These are phyloP conservation scores for Danielozyma ontarioensis DNA, from an alignment of 805 yeast species.

Conservation along the genomic window DNA sequence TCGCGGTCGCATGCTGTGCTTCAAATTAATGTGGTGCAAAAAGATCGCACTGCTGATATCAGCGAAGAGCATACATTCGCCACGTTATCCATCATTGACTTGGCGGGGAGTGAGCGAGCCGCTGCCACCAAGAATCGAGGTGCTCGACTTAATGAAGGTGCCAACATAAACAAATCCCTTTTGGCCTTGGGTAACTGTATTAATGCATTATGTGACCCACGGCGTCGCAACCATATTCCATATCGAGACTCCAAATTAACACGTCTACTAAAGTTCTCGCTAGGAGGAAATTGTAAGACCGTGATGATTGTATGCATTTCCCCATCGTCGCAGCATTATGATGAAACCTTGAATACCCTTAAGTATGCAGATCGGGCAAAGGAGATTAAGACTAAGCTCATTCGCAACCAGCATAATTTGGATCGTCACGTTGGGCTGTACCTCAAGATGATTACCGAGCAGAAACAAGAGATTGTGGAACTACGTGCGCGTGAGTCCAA, in stretches of 20 bases:
- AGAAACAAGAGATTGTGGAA: constrained; percentile 66
- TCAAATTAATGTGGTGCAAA: constrained; percentile 68
- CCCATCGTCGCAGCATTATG: constrained; percentile 83
- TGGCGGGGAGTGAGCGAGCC: constrained; percentile 95
- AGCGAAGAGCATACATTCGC: constrained; percentile 69
- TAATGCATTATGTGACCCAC: constrained; percentile 78
- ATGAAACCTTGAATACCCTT: constrained; percentile 86
- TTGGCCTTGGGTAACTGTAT: constrained; percentile 92
- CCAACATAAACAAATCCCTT: constrained; percentile 83
- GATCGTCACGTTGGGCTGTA: constrained; percentile 84
- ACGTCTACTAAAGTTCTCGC: constrained; percentile 75
- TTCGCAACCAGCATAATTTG: constrained; percentile 67
- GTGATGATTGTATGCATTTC: constrained; percentile 94
- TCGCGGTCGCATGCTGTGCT: constrained; percentile 93
- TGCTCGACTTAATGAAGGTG: constrained; percentile 79
- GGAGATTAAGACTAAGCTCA: constrained; percentile 76
- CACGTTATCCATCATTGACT: constrained; percentile 79
- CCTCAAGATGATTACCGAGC: constrained; percentile 78
- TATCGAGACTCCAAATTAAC: constrained; percentile 90
- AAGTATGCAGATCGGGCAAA: constrained; percentile 91
- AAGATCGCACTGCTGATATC: constrained; percentile 54
- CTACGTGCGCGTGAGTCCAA: constrained; percentile 50
- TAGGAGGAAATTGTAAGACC: constrained; percentile 93
- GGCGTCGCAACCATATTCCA: constrained; percentile 71
- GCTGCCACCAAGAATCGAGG: constrained; percentile 86